Evolutionary conservation across 2,329 filamentous ascomycete genomes (phyloP).

Genomic region (Diaporthe sp.): DNA sequence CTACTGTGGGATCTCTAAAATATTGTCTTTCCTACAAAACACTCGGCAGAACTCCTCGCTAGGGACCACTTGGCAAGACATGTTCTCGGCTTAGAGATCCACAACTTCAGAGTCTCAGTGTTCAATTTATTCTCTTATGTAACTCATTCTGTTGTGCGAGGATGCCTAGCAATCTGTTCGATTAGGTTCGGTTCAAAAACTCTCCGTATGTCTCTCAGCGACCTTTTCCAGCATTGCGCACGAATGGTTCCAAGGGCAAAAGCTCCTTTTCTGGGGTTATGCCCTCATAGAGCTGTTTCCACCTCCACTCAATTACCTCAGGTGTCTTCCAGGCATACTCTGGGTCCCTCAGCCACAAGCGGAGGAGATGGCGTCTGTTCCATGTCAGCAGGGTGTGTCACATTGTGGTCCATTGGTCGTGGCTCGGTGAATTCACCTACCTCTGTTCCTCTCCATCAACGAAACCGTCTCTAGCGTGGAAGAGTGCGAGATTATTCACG

Average conservation of each 20-base stretch:
- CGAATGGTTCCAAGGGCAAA: conserved; percentile 69
- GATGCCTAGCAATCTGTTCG: no score
- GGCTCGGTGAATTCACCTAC: conserved; percentile 49
- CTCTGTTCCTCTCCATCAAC: conserved; percentile 57
- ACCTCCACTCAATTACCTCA: conserved; percentile 58
- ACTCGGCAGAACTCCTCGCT: no score
- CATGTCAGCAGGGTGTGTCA: conserved; percentile 54
- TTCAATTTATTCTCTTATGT: no score
- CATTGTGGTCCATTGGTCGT: conserved; percentile 56
- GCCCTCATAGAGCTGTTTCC: conserved; percentile 66
- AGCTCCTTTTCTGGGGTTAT: conserved; percentile 65
- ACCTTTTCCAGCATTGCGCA: conserved; percentile 56
- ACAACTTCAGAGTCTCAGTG: no score
- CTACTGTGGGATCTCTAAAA: no score
- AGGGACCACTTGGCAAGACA: no score
- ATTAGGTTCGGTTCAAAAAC: no score
- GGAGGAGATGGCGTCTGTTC: conserved; percentile 61
- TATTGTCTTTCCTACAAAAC: no score
- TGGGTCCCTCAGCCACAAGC: conserved; percentile 64
- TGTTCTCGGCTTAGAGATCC: no score
- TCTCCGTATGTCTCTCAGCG: neutral
- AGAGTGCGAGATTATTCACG: conserved; percentile 67
- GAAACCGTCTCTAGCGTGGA: conserved; percentile 67
- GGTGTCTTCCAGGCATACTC: conserved; percentile 65
- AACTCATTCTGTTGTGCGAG: no score